Conservation (phyloP, 148 eudicot species). For the Chenopodium album region DNA sequence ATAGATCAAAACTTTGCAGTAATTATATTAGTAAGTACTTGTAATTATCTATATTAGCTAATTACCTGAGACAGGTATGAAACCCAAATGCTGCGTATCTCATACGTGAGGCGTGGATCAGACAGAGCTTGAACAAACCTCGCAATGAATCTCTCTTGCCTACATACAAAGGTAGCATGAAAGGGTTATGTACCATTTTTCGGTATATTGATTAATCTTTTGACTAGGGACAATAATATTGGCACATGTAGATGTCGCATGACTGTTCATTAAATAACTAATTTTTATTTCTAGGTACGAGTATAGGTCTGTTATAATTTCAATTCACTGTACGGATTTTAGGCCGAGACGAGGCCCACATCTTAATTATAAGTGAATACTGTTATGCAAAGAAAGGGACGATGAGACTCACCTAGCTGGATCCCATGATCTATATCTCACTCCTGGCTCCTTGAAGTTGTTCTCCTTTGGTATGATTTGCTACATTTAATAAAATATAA, state of each 20-base stretch:
- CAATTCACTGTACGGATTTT: too few species aligned
- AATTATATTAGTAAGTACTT: too few species aligned
- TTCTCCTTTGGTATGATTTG: slow-evolving; percentile 70
- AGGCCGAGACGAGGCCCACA: neutral
- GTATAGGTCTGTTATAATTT: too few species aligned
- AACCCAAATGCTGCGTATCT: slow-evolving; percentile 77
- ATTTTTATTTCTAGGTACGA: too few species aligned
- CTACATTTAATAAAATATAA: slow-evolving; percentile 32
- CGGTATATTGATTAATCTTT: neutral
- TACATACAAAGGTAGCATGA: slow-evolving; percentile 35
- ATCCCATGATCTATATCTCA: slow-evolving; percentile 68
- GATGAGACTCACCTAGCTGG: slow-evolving; percentile 56
- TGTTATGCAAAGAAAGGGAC: neutral
- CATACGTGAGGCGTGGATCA: slow-evolving; percentile 82
- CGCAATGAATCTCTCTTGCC: slow-evolving; percentile 81
- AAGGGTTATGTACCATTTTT: neutral
- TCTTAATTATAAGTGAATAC: neutral
- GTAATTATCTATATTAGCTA: too few species aligned
- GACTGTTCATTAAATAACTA: neutral
- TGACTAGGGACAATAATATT: neutral
- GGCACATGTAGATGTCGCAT: neutral
- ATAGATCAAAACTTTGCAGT: too few species aligned
- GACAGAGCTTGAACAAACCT: slow-evolving; percentile 73
- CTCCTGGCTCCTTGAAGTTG: slow-evolving; percentile 93
- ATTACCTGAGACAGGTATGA: slow-evolving; percentile 80